phyloP scores from a whole-genome alignment of 2,329 filamentous ascomycete genomes.

The Thelonectria blattea region DNA sequence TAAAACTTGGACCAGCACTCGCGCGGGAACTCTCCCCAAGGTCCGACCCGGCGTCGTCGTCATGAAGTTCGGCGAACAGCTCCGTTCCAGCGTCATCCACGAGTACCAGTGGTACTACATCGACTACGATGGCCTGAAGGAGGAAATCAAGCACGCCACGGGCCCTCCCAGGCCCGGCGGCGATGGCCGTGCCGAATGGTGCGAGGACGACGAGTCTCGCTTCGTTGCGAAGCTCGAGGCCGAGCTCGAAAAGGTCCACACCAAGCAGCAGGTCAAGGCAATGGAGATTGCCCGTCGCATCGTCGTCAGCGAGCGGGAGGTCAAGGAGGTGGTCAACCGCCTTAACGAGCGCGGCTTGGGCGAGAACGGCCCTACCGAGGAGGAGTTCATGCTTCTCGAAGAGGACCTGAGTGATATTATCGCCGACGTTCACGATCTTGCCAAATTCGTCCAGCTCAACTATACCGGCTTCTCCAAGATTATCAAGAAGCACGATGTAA shows the following conservation, averaged over 20 bases:
- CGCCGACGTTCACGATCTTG: slow-evolving; percentile 95
- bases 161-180: slow-evolving; percentile 53
- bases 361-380: slow-evolving; percentile 73
- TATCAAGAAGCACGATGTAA: slow-evolving; percentile 97
- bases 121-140: slow-evolving; percentile 93
- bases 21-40: slow-evolving; percentile 39
- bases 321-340: slow-evolving; percentile 82
- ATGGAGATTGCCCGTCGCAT: slow-evolving; percentile 95
- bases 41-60: slow-evolving; percentile 60
- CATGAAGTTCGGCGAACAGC: slow-evolving; percentile 94
- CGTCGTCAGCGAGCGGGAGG: slow-evolving; percentile 84
- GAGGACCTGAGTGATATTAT: slow-evolving; percentile 97
- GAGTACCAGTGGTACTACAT: slow-evolving; percentile 99
- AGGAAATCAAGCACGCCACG: slow-evolving; percentile 77
- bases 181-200: slow-evolving; percentile 70
- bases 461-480: slow-evolving; percentile 99
- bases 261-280: slow-evolving; percentile 96
- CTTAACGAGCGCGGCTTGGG: slow-evolving; percentile 67
- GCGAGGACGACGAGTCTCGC: slow-evolving; percentile 85
- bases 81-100: slow-evolving; percentile 92
- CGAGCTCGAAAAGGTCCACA: slow-evolving; percentile 97
- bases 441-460: slow-evolving; percentile 97
- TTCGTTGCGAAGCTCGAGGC: slow-evolving; percentile 88
- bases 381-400: slow-evolving; percentile 93
- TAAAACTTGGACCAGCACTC: slow-evolving; percentile 49